Evolutionary conservation across 164 flowering plant genomes (phyloP).

Genomic region (Piper longum): DNA sequence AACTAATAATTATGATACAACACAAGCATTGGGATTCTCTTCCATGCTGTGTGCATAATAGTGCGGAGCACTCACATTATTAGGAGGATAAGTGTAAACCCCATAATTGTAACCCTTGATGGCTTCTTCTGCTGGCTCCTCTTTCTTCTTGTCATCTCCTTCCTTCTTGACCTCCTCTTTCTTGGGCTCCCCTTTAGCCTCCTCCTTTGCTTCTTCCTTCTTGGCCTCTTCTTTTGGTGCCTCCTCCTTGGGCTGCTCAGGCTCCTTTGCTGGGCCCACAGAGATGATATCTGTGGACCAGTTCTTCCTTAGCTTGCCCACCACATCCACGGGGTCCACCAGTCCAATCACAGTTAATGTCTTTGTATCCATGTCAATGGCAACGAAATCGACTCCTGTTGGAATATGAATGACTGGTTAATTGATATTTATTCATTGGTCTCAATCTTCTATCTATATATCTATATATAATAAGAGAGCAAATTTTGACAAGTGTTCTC

Average conservation of each 20-base stretch:
- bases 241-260: constrained; percentile 28
- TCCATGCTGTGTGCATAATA: constrained; percentile 59
- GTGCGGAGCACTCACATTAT: constrained; percentile 21
- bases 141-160: not conserved
- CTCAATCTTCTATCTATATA: too few species aligned
- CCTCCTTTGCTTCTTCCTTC: constrained; percentile 4
- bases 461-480: too few species aligned
- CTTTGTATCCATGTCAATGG: constrained; percentile 68
- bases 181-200: constrained; percentile 7
- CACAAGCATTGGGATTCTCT: constrained; percentile 78
- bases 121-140: not conserved
- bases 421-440: too few species aligned
- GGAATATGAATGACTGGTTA: too few species aligned
- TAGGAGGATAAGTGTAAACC: constrained; percentile 22
- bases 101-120: constrained; percentile 27
- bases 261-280: constrained; percentile 48
- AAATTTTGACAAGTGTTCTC: too few species aligned
- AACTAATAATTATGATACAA: constrained; percentile 32
- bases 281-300: constrained; percentile 40
- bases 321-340: constrained; percentile 56
- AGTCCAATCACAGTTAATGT: constrained; percentile 61
- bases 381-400: constrained; percentile 40
- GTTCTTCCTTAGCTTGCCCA: constrained; percentile 31
- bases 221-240: constrained; percentile 1
- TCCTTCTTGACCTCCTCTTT: constrained; percentile 5